Base-by-base conservation (phyloP, 495 filamentous ascomycete genomes). In the Amphirosellinia nigrospora region DNA sequence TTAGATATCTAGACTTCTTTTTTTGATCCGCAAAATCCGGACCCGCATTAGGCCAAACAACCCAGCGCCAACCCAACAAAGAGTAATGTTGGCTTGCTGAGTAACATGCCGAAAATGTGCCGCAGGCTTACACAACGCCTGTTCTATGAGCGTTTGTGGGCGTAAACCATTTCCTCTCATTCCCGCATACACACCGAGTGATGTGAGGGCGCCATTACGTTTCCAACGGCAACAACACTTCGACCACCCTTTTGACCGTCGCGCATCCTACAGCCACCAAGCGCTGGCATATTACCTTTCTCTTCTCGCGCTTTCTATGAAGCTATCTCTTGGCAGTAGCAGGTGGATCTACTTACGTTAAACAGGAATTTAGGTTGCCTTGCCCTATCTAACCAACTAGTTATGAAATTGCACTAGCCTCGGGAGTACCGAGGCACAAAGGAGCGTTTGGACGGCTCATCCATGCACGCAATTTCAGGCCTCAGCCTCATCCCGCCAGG, bases 401-500 rank as follows among this genome's bases (percentile, higher is more conserved):
- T 9, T 30, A 53, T 13, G 30, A 50, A 39, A 38, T 23, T 15
- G 45, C 30, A 41, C 34, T 53, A 65, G 46, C 63, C 28, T 41
- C 63, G 45, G 63, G 34, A 53, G 63, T 53, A 46, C 46, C 63
- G 63, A 65, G 63, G 46, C 63, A 53, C 30, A 11, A 26, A 53
- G 46, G 41, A 39, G 45, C 46, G 58, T 39, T n/a, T 13, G 53
- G 48, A 46, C 8, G 46, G 63, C 23, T 65, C 34, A 46, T 53
- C 63, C 46, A 65, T 65, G 63, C 46, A 65, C 16, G 46, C 62
- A 65, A 65, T 65, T 36, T 65, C 63, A 52, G 55, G 63, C 63
- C 63, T 65, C 63, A 65, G 63, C 63, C 63, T 65, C 63, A 65
- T 65, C 63, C 55, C 28, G 30, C 63, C 63, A 65, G 46, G 45